Base-by-base conservation (phyloP, 2,329 filamentous ascomycete species). In the Pseudohalonectria lignicola region DNA sequence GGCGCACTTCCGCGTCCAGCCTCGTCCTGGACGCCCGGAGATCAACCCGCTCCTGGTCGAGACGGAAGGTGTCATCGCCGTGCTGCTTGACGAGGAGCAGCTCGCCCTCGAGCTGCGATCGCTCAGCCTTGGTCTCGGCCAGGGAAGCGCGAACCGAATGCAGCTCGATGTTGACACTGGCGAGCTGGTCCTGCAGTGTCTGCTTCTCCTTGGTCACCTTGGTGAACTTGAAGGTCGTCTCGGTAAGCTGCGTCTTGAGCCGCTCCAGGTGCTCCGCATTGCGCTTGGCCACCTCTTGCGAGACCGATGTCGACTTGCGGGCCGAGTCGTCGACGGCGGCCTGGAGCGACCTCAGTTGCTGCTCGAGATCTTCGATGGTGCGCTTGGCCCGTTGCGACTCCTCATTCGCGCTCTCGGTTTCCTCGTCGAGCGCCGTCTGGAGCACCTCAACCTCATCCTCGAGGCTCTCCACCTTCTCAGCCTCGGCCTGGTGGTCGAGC, bases 381-480 rank as follows among this genome's bases (percentile, higher is more conserved):
- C 66, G 57, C 40, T 62, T 64, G 12, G 64, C 59, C 32, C 59
- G 56, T 36, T 59, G 51, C 9, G 71, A 51, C 32, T 69, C 65
- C 29, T 64, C 57, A 13, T 62, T 71, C 5, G 71, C 69, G 41
- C 74, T 70, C 45, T 80, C 74, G 31, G 71, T 70, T 53, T 82
- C 79, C 42, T 80, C 72, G 36, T 83, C 78, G 31, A 80, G 57
- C 28, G 69, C 73, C 17, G 69, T 66, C 53, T 86, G 81, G 12
- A 88, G 60, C 20, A 85, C 74, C 38, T 85, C 78, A n/a, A 86
- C 67, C 53, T 87, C 83, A 46, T 87, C 82, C 52, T 88, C 81
- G 16, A 88, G 56, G 7, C 70, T 69, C 41, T 82, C 74, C 2
- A 79, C 64, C 53, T 78, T 85, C 46, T 83, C 79, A 35, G 66